phyloP scores from a whole-genome alignment of 2,329 filamentous ascomycete species.

The Paraphoma sp. region DNA sequence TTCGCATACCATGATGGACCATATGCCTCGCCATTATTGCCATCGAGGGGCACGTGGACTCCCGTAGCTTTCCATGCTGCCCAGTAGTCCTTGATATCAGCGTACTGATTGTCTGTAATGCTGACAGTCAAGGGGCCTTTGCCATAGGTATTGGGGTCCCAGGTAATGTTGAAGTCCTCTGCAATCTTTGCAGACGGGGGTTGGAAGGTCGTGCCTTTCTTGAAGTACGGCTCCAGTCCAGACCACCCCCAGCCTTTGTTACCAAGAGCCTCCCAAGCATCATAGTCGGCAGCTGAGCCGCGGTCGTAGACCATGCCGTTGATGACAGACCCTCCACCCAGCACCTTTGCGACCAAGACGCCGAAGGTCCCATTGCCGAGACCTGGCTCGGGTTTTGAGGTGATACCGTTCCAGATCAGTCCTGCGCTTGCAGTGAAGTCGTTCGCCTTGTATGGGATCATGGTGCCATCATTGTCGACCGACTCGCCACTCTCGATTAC shows the following conservation, averaged over 20 bases:
- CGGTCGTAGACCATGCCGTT: conserved; percentile 49
- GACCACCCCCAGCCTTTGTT: conserved; percentile 67
- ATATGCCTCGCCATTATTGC: conserved; percentile 30
- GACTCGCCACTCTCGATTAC: conserved; percentile 36
- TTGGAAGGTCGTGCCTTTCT: conserved; percentile 36
- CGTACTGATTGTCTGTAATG: conserved; percentile 35
- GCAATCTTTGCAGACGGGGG: conserved; percentile 25
- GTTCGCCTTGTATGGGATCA: conserved; percentile 36
- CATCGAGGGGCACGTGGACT: conserved; percentile 21
- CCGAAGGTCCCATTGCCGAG: conserved; percentile 27
- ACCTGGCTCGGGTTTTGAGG: conserved; percentile 27
- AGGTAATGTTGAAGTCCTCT: conserved; percentile 35
- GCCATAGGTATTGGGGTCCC: conserved; percentile 30
- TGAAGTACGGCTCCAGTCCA: conserved; percentile 43
- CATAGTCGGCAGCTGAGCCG: conserved; percentile 46
- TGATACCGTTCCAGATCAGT: conserved; percentile 28
- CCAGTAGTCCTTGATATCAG: conserved; percentile 33
- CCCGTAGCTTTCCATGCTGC: conserved; percentile 31
- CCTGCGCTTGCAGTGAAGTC: conserved; percentile 22
- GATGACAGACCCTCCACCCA: conserved; percentile 37
- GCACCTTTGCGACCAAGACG: conserved; percentile 34
- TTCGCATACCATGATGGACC: conserved; percentile 34
- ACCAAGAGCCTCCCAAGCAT: conserved; percentile 65
- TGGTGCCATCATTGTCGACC: conserved; percentile 28
- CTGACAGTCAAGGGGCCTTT: conserved; percentile 33